Evolutionary conservation across 2,329 filamentous ascomycete genomes (phyloP), one percentile per base, ranked within the genome.

Genomic region (Aplosporella prunicola): DNA sequence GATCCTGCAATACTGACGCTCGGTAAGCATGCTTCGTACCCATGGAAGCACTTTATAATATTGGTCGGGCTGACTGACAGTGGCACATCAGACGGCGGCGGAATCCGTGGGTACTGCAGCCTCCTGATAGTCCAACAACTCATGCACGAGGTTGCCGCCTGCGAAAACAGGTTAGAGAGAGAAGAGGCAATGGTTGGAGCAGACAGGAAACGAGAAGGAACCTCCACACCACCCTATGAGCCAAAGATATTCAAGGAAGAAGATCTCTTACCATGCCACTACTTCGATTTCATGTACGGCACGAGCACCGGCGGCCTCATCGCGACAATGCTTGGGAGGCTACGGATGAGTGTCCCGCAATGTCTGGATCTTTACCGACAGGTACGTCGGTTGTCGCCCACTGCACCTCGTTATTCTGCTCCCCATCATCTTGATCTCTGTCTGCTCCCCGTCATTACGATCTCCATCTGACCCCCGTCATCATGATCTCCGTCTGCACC

Each of bases 231-330:
- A 5, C 31, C 38, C 6, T 31, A 29, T 5, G 31, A 40, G 17
- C 38, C 38, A 4, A 32, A 29, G 9, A 51, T 51, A 3, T 60
- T 61, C 40, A 50, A 56, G 32, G 61, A 65, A 42, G 55, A 64
- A 31, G 58, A 66, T 29, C 55, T 69, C 1, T 50, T 68, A 9
- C 67, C 67, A 40, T 69, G 65, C 41, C 64, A 71, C 43, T 71
- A 70, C 49, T 71, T 71, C 50, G 68, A 72, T 44, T 66, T 67
- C 51, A 69, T 71, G 57, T 69, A 67, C 38, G 68, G 68, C 15
- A 71, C 67, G 5, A 67, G 62, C 25, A 71, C 66, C 0, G 68
- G 68, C n/a, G 68, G 68, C 10, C 51, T 70, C 25, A 70, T 70
- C 40, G 64, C 67, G 2, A 67, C 66, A 2, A 67, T 70, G 56